Evolutionary conservation across 2,329 filamentous ascomycete genomes (phyloP).

Genomic region (Colletotrichum sublineola): DNA sequence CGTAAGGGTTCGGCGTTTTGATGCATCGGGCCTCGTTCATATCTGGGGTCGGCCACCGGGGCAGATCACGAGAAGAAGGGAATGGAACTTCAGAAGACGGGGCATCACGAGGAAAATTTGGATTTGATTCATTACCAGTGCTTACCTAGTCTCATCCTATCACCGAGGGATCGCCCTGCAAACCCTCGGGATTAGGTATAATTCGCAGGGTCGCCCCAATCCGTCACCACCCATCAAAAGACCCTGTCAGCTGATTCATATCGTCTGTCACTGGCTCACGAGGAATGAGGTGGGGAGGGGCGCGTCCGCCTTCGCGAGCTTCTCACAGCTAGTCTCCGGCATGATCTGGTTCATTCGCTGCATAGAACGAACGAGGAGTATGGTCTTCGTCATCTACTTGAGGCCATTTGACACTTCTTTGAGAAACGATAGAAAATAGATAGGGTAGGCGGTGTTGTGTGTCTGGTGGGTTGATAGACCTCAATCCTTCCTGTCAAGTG

Average conservation of each 20-base stretch:
- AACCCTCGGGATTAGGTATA: constrained; percentile 36
- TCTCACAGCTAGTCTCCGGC: constrained; percentile 33
- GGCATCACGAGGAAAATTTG: constrained; percentile 3
- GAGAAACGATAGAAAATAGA: neutral
- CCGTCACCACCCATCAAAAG: constrained; percentile 24
- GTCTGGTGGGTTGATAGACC: constrained; percentile 24
- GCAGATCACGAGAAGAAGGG: constrained; percentile 5
- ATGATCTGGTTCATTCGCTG: constrained; percentile 19
- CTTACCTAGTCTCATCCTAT: constrained; percentile 26
- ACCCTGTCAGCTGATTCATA: constrained; percentile 40
- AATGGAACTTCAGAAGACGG: neutral
- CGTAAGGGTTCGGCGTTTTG: constrained; percentile 18
- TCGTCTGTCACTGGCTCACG: constrained; percentile 24
- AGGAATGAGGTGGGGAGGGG: constrained; percentile 4
- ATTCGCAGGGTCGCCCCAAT: constrained; percentile 13
- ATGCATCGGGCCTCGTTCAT: constrained; percentile 20
- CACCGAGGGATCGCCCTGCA: constrained; percentile 30
- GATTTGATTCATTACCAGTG: neutral
- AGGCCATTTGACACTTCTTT: constrained; percentile 11
- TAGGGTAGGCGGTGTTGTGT: constrained; percentile 7
- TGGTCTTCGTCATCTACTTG: neutral
- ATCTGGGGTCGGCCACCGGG: constrained; percentile 25
- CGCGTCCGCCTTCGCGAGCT: constrained; percentile 7
- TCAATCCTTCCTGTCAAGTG: neutral
- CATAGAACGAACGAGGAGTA: constrained; percentile 17